These are phyloP conservation scores for Kalmusia sp. DNA, from an alignment of 2,329 filamentous ascomycete genomes.

Conservation along the genomic window DNA sequence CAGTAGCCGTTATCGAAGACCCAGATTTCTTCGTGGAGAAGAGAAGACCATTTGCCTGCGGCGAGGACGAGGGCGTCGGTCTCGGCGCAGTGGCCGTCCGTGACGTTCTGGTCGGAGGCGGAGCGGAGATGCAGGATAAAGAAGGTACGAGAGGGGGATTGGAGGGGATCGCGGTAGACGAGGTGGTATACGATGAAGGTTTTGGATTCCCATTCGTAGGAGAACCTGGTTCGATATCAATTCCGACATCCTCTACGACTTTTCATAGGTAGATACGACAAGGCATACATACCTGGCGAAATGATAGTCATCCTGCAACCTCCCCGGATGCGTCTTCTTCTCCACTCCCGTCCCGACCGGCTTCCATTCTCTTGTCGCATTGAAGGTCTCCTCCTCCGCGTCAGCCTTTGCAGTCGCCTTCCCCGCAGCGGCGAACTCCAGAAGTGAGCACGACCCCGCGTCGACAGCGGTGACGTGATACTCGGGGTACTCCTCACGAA, in stretches of 20 bases:
- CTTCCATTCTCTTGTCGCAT: slow-evolving; percentile 24
- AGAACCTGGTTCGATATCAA: slow-evolving; percentile 21
- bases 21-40: slow-evolving; percentile 68
- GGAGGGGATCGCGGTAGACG: slow-evolving; percentile 32
- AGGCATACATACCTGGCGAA: slow-evolving; percentile 26
- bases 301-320: slow-evolving; percentile 26
- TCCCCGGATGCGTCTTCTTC: slow-evolving; percentile 29
- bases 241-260: background rate
- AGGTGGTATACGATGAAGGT: slow-evolving; percentile 40
- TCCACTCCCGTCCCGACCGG: slow-evolving; percentile 32
- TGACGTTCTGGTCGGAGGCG: slow-evolving; percentile 12
- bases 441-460: slow-evolving; percentile 17
- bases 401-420: slow-evolving; percentile 25
- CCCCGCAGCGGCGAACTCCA: slow-evolving; percentile 30
- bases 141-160: slow-evolving; percentile 26
- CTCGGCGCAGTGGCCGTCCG: slow-evolving; percentile 28
- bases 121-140: slow-evolving; percentile 27
- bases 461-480: slow-evolving; percentile 35
- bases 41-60: slow-evolving; percentile 61
- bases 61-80: slow-evolving; percentile 61
- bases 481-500: slow-evolving; percentile 28
- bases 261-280: too few relatives aligned
- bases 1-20: slow-evolving; percentile 69
- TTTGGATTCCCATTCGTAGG: slow-evolving; percentile 37
- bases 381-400: slow-evolving; percentile 24